Evolutionary conservation across 2,329 filamentous ascomycete genomes (phyloP).

Genomic region (Sclerotinia sclerotiorum): DNA sequence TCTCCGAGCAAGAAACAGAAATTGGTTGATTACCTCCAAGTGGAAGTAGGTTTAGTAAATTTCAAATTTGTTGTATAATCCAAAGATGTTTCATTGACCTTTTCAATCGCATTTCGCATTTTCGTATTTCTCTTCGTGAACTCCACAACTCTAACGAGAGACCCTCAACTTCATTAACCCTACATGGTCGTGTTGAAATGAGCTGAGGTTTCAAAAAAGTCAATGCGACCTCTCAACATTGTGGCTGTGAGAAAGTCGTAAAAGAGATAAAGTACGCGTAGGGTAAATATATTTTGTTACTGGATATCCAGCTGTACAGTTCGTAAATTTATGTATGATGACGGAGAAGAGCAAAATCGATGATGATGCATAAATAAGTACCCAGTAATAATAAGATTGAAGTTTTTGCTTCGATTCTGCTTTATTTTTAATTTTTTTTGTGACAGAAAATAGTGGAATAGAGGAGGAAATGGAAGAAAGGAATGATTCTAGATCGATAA

Average conservation of each 20-base stretch:
- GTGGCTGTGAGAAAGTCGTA: conserved; percentile 8
- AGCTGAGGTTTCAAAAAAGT: conserved; percentile 1
- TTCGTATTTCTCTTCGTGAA: not conserved
- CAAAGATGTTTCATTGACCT: not conserved
- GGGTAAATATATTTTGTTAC: not conserved
- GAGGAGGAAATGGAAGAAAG: not conserved
- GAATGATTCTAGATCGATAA: conserved; percentile 4
- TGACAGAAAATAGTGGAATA: not conserved
- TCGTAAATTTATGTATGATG: not conserved
- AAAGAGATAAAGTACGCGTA: not conserved
- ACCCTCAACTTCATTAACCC: not conserved
- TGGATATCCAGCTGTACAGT: not conserved
- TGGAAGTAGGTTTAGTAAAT: not conserved
- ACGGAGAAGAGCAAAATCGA: not conserved
- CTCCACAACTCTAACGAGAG: not conserved
- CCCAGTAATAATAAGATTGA: not conserved
- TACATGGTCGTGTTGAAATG: conserved; percentile 1
- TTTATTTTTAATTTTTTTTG: not conserved
- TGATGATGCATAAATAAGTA: not conserved
- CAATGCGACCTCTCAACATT: conserved; percentile 2
- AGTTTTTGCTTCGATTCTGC: not conserved
- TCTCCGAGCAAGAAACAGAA: not conserved
- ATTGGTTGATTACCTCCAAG: not conserved
- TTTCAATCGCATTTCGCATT: not conserved
- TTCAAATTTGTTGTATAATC: not conserved